Base-by-base conservation (phyloP, 495 filamentous ascomycete species). In the Tuber aestivum region DNA sequence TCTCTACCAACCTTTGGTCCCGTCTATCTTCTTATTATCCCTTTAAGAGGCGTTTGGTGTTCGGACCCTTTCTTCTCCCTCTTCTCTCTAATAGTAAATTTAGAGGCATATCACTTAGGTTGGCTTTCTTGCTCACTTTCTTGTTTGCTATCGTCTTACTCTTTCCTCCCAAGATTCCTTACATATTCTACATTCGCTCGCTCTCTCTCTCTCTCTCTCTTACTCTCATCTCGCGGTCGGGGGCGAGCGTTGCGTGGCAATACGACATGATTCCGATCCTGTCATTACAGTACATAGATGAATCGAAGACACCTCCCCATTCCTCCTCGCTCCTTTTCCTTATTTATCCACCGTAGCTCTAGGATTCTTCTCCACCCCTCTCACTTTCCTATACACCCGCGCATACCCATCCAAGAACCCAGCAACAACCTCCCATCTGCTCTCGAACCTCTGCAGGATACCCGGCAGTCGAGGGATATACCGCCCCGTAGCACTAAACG, bases 401-500 rank as follows among this genome's bases (percentile, higher is more conserved):
- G 20, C 77, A 73, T 77, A 73, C 45, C 23, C 38, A 41, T 73
- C 71, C 18, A 56, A 41, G 41, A 78, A 61, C 42, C 37, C 69
- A 27, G 68, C 45, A 12, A 79, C 27, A n/a, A 71, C 48, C 41
- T 50, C 41, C 21, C 71, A 79, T 7, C 71, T 68, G 14, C 73
- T 44, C 37, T 70, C 10, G 45, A 32, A 78, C 35, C 40, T 42
- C 9, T n/a, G 40, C 42, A 65, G 37, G 27, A 70, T 44, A 18
- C 27, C 20, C 65, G 72, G 44, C 9, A 78, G n/a, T 48, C 45
- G 23, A 48, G 35, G 8, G 20, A 70, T 27, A 65, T 70, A 73
- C 21, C 42, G 41, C 8, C 77, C 77, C 27, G 77, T 78, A 4
- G 42, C 77, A 3, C 77, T 78, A 41, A 78, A 70, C 23, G 68